phyloP scores from a whole-genome alignment of 2,329 filamentous ascomycete species.

The Sclerotinia spermophila region DNA sequence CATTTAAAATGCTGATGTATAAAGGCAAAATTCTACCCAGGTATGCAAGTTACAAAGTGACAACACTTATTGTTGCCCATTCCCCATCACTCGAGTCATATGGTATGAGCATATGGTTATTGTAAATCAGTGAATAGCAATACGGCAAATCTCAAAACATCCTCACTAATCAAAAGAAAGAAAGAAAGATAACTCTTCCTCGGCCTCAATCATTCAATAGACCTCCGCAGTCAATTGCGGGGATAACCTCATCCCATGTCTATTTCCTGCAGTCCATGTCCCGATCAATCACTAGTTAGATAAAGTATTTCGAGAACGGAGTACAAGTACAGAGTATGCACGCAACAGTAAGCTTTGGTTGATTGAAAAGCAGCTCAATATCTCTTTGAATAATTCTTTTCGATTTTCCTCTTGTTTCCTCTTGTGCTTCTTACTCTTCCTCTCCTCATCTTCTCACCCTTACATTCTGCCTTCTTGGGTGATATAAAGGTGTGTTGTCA shows the following conservation, averaged over 20 bases:
- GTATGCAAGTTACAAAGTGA: neutral
- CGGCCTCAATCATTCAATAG: neutral
- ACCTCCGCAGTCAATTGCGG: neutral
- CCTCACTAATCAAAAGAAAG: neutral
- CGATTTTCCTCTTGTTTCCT: neutral
- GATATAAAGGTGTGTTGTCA: neutral
- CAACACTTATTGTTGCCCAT: neutral
- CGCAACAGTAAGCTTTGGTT: neutral
- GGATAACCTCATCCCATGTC: conserved; percentile 8
- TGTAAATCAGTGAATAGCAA: neutral
- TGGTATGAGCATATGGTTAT: neutral
- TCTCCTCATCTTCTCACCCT: neutral
- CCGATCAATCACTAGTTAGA: conserved; percentile 11
- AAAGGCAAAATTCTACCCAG: neutral
- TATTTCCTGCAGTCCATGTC: neutral
- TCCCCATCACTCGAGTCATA: neutral
- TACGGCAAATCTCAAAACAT: neutral
- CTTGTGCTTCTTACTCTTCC: neutral
- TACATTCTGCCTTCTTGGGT: neutral
- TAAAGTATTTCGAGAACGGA: neutral
- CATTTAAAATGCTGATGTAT: neutral
- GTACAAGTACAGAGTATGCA: neutral
- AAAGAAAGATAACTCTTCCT: neutral
- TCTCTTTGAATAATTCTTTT: neutral
- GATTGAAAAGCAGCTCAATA: conserved; percentile 8